These are phyloP conservation scores for Microbotryum scabiosae DNA, from an alignment of 1,284 basidiomycete genomes.

Conservation along the genomic window DNA sequence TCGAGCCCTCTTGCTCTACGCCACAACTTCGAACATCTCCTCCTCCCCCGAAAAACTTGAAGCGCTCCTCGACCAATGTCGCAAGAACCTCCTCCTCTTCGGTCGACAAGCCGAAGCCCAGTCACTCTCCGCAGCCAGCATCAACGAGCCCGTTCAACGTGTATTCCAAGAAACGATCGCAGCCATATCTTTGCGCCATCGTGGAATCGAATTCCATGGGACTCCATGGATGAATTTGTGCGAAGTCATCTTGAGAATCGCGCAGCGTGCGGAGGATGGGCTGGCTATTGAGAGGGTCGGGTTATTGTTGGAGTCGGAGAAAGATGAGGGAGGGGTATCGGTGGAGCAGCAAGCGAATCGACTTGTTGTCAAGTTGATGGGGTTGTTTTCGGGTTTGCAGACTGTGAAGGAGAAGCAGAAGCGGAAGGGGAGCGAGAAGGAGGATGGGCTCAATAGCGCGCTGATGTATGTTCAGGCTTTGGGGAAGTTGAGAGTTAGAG, in stretches of 20 bases:
- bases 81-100: constrained; percentile 25
- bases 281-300: constrained; percentile 10
- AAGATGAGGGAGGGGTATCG: not conserved
- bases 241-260: constrained; percentile 23
- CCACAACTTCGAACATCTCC: not conserved
- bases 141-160: constrained; percentile 3
- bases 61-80: constrained; percentile 22
- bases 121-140: not conserved
- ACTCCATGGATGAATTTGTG: constrained; percentile 16
- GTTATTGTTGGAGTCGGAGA: not conserved
- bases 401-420: too few species aligned
- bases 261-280: constrained; percentile 13
- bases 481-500: too few species aligned
- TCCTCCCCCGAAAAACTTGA: constrained; percentile 10
- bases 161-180: constrained; percentile 7
- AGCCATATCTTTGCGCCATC: not conserved
- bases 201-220: not conserved
- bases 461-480: too few species aligned
- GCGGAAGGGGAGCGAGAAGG: too few species aligned
- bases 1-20: constrained; percentile 11
- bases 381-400: too few species aligned
- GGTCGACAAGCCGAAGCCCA: constrained; percentile 19
- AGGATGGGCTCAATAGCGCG: too few species aligned
- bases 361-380: not conserved
- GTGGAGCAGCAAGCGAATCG: not conserved